These are phyloP conservation scores for Phytophthora citrophthora DNA, from an alignment of 352 stramenopile species.

Conservation along the genomic window DNA sequence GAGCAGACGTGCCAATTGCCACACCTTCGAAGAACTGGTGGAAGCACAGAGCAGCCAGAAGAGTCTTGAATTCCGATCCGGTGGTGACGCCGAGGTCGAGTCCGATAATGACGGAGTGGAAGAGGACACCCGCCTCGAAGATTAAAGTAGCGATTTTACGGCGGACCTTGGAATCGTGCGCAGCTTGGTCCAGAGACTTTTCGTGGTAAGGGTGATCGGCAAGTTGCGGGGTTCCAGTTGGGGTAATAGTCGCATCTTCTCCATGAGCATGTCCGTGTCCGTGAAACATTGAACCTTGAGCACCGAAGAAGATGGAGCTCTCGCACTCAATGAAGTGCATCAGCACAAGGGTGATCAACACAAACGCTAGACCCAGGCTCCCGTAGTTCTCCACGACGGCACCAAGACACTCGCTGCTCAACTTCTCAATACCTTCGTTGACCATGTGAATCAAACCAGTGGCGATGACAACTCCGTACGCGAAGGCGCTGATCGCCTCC, in stretches of 20 bases:
- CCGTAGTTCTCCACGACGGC: slow-evolving; percentile 57
- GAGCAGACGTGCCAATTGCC: slow-evolving; percentile 52
- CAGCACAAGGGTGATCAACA: slow-evolving; percentile 65
- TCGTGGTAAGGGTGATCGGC: slow-evolving; percentile 28
- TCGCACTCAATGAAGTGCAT: slow-evolving; percentile 78
- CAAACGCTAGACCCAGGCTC: slow-evolving; percentile 56
- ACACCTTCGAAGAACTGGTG: slow-evolving; percentile 84
- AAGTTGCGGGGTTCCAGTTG: too few relatives aligned
- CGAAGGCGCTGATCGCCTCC: slow-evolving; percentile 62
- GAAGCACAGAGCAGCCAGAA: slow-evolving; percentile 72
- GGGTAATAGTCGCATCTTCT: too few relatives aligned
- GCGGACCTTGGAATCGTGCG: slow-evolving; percentile 25
- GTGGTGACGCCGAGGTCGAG: slow-evolving; percentile 62
- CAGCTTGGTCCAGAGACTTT: slow-evolving; percentile 10
- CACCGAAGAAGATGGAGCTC: slow-evolving; percentile 59
- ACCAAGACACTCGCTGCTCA: slow-evolving; percentile 66
- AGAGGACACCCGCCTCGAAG: slow-evolving; percentile 62
- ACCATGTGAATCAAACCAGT: slow-evolving; percentile 82
- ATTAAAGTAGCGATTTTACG: slow-evolving; percentile 55
- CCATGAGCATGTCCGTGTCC: slow-evolving; percentile 44
- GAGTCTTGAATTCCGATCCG: slow-evolving; percentile 57
- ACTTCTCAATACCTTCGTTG: slow-evolving; percentile 59
- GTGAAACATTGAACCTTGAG: slow-evolving; percentile 29
- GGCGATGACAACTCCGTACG: slow-evolving; percentile 69
- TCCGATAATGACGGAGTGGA: slow-evolving; percentile 78